Evolutionary conservation across 1,284 basidiomycete genomes (phyloP).

Genomic region (Microstroma glucosiphilum): DNA sequence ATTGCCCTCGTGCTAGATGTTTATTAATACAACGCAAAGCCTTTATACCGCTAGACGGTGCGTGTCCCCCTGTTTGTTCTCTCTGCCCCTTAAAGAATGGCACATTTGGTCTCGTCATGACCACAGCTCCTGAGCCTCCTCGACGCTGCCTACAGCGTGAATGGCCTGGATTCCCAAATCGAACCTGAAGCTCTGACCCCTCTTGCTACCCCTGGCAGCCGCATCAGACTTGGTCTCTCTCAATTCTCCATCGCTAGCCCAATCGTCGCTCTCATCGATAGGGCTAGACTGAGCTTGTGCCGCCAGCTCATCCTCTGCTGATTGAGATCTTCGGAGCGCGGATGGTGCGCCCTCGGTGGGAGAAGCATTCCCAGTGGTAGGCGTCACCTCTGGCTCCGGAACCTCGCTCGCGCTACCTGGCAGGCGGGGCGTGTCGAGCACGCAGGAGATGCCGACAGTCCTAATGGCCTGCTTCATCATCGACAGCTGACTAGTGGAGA

Average conservation of each 20-base stretch:
- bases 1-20: too few species aligned
- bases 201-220: conserved; percentile 27
- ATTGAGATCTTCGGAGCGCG: neutral
- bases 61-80: too few species aligned
- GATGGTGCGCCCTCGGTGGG: conserved; percentile 7
- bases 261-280: conserved; percentile 28
- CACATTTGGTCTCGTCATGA: too few species aligned
- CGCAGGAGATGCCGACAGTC: conserved; percentile 68
- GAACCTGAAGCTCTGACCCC: conserved; percentile 47
- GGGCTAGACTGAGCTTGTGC: neutral
- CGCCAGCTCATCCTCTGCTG: conserved; percentile 3
- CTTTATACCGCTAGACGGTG: too few species aligned
- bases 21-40: too few species aligned
- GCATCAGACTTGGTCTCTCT: neutral
- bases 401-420: conserved; percentile 8
- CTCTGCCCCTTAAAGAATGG: too few species aligned
- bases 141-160: conserved; percentile 30
- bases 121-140: conserved; percentile 21
- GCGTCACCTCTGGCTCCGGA: conserved; percentile 11
- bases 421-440: conserved; percentile 35
- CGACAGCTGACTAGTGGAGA: conserved; percentile 60
- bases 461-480: conserved; percentile 71
- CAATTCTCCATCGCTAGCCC: conserved; percentile 14
- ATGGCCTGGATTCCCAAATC: conserved; percentile 53
- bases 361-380: conserved; percentile 16